Percentiles rank a stretch among this genome's conserved stretches.
phyloP scores from a whole-genome alignment of 2,329 filamentous ascomycete species.

The Tolypocladium tundrense region DNA sequence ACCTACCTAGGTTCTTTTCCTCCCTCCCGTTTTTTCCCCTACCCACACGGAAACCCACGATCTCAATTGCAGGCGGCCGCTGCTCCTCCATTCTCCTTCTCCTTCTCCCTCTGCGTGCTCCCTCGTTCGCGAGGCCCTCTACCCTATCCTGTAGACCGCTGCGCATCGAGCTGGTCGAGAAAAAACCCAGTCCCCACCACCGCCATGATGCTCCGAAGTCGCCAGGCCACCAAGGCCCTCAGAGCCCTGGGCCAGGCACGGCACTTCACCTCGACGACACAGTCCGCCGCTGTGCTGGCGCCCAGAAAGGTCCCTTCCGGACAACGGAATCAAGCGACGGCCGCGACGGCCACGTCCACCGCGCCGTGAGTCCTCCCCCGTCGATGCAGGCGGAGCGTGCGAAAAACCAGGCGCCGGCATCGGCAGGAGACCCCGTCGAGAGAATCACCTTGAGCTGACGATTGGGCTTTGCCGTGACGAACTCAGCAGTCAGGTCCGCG shows the following conservation, averaged over 20 bases:
- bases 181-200: constrained; percentile 1
- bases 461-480: background rate
- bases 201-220: constrained; percentile 37
- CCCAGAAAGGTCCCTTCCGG: constrained; percentile 29
- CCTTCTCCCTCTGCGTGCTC: background rate
- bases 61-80: background rate
- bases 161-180: background rate
- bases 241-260: constrained; percentile 30
- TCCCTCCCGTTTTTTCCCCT: background rate
- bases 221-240: constrained; percentile 36
- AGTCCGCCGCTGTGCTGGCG: constrained; percentile 22
- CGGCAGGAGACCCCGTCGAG: constrained; percentile 1
- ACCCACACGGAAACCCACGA: background rate
- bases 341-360: constrained; percentile 30
- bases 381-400: background rate
- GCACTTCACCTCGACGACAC: constrained; percentile 29
- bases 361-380: constrained; percentile 38
- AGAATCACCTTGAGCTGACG: background rate
- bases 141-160: background rate
- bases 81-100: background rate
- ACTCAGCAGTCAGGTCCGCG: constrained; percentile 31
- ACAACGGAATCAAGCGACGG: constrained; percentile 39
- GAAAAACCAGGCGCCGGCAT: constrained; percentile 4
- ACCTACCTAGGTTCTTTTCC: background rate
- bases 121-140: background rate